Evolutionary conservation across 352 stramenopile species (phyloP).

Genomic region (Pythium grandisporangium): DNA sequence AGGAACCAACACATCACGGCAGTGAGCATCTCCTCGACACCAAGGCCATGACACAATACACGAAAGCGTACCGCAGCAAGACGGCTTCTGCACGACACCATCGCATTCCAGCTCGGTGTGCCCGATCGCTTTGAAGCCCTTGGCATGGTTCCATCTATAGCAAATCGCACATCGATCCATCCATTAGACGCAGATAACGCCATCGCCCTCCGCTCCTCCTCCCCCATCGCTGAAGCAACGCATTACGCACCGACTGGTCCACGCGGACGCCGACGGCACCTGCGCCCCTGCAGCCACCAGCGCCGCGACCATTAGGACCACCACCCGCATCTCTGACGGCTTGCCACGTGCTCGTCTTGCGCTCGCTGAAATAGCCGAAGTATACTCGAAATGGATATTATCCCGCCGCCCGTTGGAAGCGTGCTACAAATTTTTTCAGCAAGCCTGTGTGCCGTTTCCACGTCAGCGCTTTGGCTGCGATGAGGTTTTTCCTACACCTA

Average conservation of each 20-base stretch:
- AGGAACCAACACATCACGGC: neutral
- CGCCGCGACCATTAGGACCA: neutral
- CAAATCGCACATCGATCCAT: slow-evolving; percentile 34
- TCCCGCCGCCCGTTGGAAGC: too few relatives aligned
- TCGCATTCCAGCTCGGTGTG: slow-evolving; percentile 56
- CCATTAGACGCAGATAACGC: slow-evolving; percentile 12
- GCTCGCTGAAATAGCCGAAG: too few relatives aligned
- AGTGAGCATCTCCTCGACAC: neutral
- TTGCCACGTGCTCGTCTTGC: neutral
- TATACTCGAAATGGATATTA: too few relatives aligned
- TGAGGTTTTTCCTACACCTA: slow-evolving; percentile 6
- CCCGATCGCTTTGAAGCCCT: slow-evolving; percentile 57
- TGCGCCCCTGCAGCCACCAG: neutral
- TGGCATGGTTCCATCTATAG: slow-evolving; percentile 69
- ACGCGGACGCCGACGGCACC: neutral
- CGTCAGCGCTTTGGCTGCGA: slow-evolving; percentile 9
- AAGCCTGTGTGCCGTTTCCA: too few relatives aligned
- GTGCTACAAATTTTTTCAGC: too few relatives aligned
- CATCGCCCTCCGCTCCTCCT: too few relatives aligned
- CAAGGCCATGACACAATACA: too few relatives aligned
- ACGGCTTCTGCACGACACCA: slow-evolving; percentile 33
- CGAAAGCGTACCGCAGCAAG: slow-evolving; percentile 66
- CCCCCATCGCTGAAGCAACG: slow-evolving; percentile 3
- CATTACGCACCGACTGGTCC: slow-evolving; percentile 7
- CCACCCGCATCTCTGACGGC: slow-evolving; percentile 1